These are phyloP conservation scores for Diospyros kaki DNA, from an alignment of 148 eudicot species.

Conservation along the genomic window DNA sequence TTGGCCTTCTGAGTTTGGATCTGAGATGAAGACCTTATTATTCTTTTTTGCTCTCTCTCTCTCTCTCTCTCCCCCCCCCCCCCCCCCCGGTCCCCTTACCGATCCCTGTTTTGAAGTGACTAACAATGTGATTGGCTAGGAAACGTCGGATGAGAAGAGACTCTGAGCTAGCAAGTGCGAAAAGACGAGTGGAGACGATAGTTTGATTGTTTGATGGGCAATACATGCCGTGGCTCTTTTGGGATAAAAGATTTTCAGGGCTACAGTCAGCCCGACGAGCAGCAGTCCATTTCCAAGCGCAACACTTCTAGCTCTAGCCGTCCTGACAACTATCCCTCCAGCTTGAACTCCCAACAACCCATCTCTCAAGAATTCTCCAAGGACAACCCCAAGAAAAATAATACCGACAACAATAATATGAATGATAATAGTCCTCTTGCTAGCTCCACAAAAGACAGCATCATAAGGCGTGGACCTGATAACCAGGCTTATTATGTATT, in stretches of 20 bases:
- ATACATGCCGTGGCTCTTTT: slow-evolving; percentile 88
- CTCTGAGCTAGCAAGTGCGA: slow-evolving; percentile 18
- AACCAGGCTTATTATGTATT: slow-evolving; percentile 64
- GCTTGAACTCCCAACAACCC: slow-evolving; percentile 43
- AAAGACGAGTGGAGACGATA: slow-evolving; percentile 17
- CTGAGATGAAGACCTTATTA: slow-evolving; percentile 19
- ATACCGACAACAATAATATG: slow-evolving; percentile 10
- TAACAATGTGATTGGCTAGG: slow-evolving; percentile 19
- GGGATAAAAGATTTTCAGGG: slow-evolving; percentile 56
- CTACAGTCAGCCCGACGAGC: slow-evolving; percentile 57
- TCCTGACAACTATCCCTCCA: slow-evolving; percentile 48
- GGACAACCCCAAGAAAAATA: slow-evolving; percentile 31
- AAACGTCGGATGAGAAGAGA: slow-evolving; percentile 26
- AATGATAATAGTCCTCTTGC: slow-evolving; percentile 14
- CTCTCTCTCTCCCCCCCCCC: background rate
- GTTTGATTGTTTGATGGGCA: slow-evolving; percentile 73
- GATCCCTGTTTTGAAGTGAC: background rate
- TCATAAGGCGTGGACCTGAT: slow-evolving; percentile 41
- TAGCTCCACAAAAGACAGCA: slow-evolving; percentile 32
- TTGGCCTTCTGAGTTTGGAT: background rate
- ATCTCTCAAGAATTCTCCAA: slow-evolving; percentile 51
- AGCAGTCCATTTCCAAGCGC: slow-evolving; percentile 31
- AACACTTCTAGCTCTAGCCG: slow-evolving; percentile 27
- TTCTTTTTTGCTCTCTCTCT: background rate
- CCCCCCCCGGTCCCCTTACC: too few relatives aligned